These are phyloP conservation scores for Penicillium concentricum DNA, from an alignment of 2,329 filamentous ascomycete species.

Conservation along the genomic window DNA sequence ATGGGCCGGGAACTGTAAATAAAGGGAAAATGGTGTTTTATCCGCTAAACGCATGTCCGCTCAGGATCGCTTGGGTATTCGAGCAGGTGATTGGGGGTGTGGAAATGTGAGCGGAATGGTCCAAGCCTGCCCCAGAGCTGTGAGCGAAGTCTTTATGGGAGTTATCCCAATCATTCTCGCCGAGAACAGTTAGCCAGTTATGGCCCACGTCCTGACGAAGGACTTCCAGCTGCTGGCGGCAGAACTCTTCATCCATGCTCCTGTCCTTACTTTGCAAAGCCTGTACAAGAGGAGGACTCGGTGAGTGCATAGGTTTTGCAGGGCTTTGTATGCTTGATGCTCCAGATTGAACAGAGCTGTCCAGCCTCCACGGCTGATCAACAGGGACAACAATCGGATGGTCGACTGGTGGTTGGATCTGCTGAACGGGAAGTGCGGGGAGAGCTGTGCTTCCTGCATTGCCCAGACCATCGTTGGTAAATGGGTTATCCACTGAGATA, in stretches of 20 bases:
- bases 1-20: background rate
- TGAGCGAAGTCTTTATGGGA: slow-evolving; percentile 33
- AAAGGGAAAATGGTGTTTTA: slow-evolving; percentile 9
- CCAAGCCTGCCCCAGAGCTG: slow-evolving; percentile 32
- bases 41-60: slow-evolving; percentile 40
- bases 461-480: slow-evolving; percentile 31
- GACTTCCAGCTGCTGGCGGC: slow-evolving; percentile 83
- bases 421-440: slow-evolving; percentile 31
- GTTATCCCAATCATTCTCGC: slow-evolving; percentile 66
- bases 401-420: slow-evolving; percentile 30
- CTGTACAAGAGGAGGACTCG: slow-evolving; percentile 23
- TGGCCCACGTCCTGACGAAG: slow-evolving; percentile 81
- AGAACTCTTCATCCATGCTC: slow-evolving; percentile 66
- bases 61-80: slow-evolving; percentile 42
- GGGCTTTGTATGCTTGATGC: slow-evolving; percentile 25
- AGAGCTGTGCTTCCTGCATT: slow-evolving; percentile 29
- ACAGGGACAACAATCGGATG: slow-evolving; percentile 24
- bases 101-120: slow-evolving; percentile 32
- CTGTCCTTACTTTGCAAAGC: slow-evolving; percentile 32
- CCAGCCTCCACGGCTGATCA: slow-evolving; percentile 33
- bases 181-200: slow-evolving; percentile 81
- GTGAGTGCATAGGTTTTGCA: slow-evolving; percentile 18
- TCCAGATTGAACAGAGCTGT: slow-evolving; percentile 31
- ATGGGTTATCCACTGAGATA: slow-evolving; percentile 49
- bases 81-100: slow-evolving; percentile 36